Conservation (phyloP, 2,329 filamentous ascomycete genomes). For the Metarhizium anisopliae region DNA sequence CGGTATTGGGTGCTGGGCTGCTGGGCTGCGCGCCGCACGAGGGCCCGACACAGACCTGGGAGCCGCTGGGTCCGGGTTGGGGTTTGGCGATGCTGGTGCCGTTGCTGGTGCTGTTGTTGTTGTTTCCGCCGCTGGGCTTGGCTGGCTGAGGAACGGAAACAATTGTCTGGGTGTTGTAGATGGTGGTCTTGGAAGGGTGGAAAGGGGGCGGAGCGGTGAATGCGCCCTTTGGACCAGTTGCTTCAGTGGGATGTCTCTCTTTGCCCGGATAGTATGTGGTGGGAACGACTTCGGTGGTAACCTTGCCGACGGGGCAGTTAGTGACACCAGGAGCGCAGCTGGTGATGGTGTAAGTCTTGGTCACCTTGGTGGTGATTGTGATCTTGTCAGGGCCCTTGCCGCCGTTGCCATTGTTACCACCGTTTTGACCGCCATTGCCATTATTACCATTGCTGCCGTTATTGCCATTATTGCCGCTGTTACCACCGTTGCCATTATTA, state of each 20-base stretch:
- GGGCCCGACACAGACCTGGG: conserved; percentile 1
- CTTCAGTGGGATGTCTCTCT: no score
- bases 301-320: no score
- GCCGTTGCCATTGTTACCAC: no score
- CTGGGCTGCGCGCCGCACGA: not conserved
- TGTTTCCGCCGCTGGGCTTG: not conserved
- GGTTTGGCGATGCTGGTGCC: conserved; percentile 1
- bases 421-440: no score
- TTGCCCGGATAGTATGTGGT: no score
- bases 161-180: not conserved
- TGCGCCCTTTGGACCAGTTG: not conserved
- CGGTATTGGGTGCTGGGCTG: not conserved
- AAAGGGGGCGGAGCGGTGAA: not conserved
- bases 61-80: not conserved
- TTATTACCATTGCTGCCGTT: no score
- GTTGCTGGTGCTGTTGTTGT: conserved; percentile 1
- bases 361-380: not conserved
- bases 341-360: no score
- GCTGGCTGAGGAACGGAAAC: not conserved
- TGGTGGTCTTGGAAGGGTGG: not conserved
- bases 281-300: not conserved
- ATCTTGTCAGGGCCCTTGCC: no score
- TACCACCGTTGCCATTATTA: no score
- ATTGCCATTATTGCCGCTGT: no score
- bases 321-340: no score